Conservation (phyloP, 1,284 basidiomycete species). For the Chiua sp. region DNA sequence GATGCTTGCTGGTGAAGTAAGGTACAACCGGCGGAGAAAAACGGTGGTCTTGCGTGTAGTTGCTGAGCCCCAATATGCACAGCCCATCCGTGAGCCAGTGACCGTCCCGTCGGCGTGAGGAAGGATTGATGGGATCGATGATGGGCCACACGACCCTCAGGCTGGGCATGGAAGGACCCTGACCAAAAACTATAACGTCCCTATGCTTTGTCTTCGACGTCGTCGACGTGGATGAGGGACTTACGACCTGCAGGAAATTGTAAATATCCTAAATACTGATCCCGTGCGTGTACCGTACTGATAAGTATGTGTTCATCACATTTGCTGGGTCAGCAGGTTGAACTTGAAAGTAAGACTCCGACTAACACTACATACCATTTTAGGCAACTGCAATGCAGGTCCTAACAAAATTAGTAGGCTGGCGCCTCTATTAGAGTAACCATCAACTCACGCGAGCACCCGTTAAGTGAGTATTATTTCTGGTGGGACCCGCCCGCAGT, state of each 20-base stretch:
- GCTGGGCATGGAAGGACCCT: background rate
- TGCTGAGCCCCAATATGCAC: background rate
- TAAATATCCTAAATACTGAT: background rate
- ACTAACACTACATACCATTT: background rate
- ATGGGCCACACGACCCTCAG: background rate
- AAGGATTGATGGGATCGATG: background rate
- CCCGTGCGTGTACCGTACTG: background rate
- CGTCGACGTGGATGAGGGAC: background rate
- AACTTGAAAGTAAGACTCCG: background rate
- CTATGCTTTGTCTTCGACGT: background rate
- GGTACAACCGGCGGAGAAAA: background rate
- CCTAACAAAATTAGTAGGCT: background rate
- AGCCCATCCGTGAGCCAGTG: background rate
- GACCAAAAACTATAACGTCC: background rate
- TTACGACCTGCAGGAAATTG: background rate
- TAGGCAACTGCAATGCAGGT: background rate
- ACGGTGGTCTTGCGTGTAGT: background rate
- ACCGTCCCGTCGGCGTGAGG: slow-evolving; percentile 6
- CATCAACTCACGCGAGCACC: too few relatives aligned
- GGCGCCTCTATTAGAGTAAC: too few relatives aligned
- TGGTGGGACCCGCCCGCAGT: background rate
- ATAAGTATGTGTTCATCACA: background rate
- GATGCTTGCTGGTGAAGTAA: background rate
- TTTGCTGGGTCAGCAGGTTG: background rate
- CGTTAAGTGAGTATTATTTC: background rate